phyloP scores from a whole-genome alignment of 495 filamentous ascomycete species.

The Cairneyella variabilis region DNA sequence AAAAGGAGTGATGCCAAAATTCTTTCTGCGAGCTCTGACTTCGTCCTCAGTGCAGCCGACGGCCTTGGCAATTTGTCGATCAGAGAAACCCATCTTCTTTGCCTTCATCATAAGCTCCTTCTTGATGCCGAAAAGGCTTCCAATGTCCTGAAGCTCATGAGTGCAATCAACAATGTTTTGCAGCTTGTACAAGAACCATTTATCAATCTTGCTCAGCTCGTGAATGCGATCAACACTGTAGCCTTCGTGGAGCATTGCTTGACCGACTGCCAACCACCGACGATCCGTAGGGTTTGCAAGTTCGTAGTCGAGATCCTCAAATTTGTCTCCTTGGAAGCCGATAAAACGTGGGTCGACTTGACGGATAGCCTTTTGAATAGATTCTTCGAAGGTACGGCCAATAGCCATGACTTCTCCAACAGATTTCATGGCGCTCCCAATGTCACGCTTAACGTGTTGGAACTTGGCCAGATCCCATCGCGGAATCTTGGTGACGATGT shows the following conservation, averaged over 20 bases:
- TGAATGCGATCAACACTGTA: slow-evolving; percentile 89
- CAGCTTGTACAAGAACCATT: slow-evolving; percentile 97
- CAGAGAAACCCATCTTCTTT: slow-evolving; percentile 97
- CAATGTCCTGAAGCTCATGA: slow-evolving; percentile 80
- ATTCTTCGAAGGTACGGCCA: slow-evolving; percentile 95
- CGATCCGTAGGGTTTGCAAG: slow-evolving; percentile 91
- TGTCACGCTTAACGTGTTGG: slow-evolving; percentile 96
- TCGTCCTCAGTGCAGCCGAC: slow-evolving; percentile 84
- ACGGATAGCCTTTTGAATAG: slow-evolving; percentile 97
- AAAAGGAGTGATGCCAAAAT: slow-evolving; percentile 82
- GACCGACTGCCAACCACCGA: slow-evolving; percentile 93
- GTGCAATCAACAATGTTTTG: slow-evolving; percentile 92
- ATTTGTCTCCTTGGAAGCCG: slow-evolving; percentile 93
- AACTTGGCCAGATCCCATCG: slow-evolving; percentile 98
- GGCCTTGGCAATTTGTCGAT: slow-evolving; percentile 87
- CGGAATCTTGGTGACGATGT: slow-evolving; percentile 97
- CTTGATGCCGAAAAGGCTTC: slow-evolving; percentile 80
- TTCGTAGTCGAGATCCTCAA: slow-evolving; percentile 86
- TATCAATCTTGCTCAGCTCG: slow-evolving; percentile 92
- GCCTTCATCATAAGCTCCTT: slow-evolving; percentile 82
- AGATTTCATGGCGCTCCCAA: slow-evolving; percentile 97
- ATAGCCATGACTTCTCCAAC: slow-evolving; percentile 99
- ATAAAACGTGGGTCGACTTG: slow-evolving; percentile 90
- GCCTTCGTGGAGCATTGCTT: slow-evolving; percentile 95
- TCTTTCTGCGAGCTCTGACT: slow-evolving; percentile 78